Base-by-base conservation (phyloP, 345 rosid genomes). In the Kandelia obovata region DNA sequence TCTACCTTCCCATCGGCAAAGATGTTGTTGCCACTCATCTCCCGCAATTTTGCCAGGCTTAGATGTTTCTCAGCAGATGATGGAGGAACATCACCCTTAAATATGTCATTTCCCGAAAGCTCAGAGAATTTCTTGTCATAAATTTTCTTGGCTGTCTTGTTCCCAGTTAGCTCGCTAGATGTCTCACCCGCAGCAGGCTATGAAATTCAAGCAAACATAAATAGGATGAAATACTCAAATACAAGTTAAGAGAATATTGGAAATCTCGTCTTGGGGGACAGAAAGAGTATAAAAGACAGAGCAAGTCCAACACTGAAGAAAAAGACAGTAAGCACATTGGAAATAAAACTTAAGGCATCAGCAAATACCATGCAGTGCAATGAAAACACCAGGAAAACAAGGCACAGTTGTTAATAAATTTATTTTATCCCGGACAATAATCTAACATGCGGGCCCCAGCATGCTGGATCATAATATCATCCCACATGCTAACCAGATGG, bases 71-170 rank as follows among this genome's bases (percentile, higher is more conserved):
- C 96, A 0, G 78, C 79, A 8, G 90, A 83, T 10, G 89, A 37
- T 3, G 86, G 77, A 10, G 87, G 76, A 0, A 55, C 86, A 71
- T 86, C 95, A 1, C 95, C 97, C 71, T 87, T 88, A 85, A 94
- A 91, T 83, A 91, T 77, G 71, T 86, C 79, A 62, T 89, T 94
- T 61, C 98, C 98, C 0, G 98, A 91, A 1, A 94, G 92, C 71
- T 94, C 92, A 0, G 86, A 47, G 47, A 83, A 87, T 68, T 94
- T 94, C 87, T 88, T 77, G 75, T 94, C 77, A 34, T 85, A 69
- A 25, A 91, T 88, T 83, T 91, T 94, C 90, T 91, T 94, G 1
- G 98, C 88, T 15, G 98, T 86, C 90, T 89, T 94, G 73, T 81
- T 60, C 46, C 7, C 78, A 0, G 83, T 56, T 46, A 88, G 88